Conservation (phyloP, 2,329 filamentous ascomycete species). For the Aspergillus sp. region DNA sequence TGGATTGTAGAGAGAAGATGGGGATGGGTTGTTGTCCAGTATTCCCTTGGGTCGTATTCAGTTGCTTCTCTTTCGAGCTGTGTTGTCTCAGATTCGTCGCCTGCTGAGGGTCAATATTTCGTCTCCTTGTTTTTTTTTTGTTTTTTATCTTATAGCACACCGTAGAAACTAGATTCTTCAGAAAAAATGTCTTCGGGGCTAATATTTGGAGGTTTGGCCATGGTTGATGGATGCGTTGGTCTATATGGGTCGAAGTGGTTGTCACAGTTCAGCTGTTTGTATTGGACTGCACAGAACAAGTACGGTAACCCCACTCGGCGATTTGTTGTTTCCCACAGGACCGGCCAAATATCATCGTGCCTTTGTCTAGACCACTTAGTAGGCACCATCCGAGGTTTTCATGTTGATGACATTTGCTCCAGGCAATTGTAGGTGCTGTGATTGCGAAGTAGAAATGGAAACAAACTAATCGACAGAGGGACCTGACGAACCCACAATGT, state of each 20-base stretch:
- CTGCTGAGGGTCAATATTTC: slow-evolving; percentile 38
- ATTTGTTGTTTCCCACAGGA: too few species aligned
- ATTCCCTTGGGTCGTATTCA: slow-evolving; percentile 52
- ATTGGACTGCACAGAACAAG: too few species aligned
- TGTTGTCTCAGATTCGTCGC: slow-evolving; percentile 53
- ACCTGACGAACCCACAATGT: too few species aligned
- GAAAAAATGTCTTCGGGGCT: slow-evolving; percentile 31
- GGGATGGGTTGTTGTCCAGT: slow-evolving; percentile 44
- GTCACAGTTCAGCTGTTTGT: too few species aligned
- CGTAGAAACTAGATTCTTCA: slow-evolving; percentile 49
- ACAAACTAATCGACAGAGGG: too few species aligned
- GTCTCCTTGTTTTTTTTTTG: neutral
- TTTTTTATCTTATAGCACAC: slow-evolving; percentile 18
- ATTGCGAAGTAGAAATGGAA: too few species aligned
- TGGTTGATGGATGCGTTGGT: neutral
- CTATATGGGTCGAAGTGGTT: neutral
- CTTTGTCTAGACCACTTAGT: too few species aligned
- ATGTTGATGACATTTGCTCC: too few species aligned
- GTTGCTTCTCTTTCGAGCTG: slow-evolving; percentile 52
- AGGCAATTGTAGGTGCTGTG: too few species aligned
- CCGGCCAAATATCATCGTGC: too few species aligned
- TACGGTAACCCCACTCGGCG: too few species aligned
- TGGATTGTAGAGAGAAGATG: slow-evolving; percentile 35
- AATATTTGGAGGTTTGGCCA: neutral
- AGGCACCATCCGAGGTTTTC: too few species aligned